These are phyloP conservation scores for Udeniomyces megalosporus DNA, from an alignment of 768 basidiomycete species.

Conservation along the genomic window DNA sequence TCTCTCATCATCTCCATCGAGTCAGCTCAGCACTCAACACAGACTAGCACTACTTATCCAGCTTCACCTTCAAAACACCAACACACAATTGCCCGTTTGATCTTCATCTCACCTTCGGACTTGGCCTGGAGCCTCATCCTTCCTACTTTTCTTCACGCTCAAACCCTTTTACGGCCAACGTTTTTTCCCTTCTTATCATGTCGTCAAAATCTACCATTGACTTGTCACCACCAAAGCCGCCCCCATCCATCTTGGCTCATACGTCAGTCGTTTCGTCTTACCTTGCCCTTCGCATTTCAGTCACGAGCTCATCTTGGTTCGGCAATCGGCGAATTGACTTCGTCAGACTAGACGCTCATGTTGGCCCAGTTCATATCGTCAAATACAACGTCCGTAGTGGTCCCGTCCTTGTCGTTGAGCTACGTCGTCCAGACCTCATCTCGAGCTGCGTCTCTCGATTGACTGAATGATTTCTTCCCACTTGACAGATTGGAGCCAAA, in stretches of 20 bases:
- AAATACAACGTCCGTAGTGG: constrained; percentile 61
- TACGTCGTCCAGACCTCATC: not conserved
- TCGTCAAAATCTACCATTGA: not conserved
- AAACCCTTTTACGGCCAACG: too few relatives aligned
- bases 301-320: not conserved
- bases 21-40: too few relatives aligned
- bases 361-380: constrained; percentile 74
- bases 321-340: too few relatives aligned
- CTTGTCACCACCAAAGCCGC: not conserved
- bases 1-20: too few relatives aligned
- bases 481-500: constrained; percentile 47
- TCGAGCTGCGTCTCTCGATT: not conserved
- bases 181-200: not conserved
- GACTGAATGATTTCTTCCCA: not conserved
- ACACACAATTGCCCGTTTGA: too few relatives aligned
- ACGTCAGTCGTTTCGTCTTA: not conserved
- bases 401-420: too few relatives aligned
- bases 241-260: too few relatives aligned
- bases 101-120: too few relatives aligned
- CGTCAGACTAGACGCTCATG: constrained; percentile 26
- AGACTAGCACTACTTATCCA: too few relatives aligned
- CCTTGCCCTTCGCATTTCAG: not conserved
- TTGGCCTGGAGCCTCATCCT: too few relatives aligned
- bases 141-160: too few relatives aligned
- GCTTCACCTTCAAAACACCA: too few relatives aligned